These are phyloP conservation scores for Phytopythium kandeliae DNA, from an alignment of 352 stramenopile species.

Conservation along the genomic window DNA sequence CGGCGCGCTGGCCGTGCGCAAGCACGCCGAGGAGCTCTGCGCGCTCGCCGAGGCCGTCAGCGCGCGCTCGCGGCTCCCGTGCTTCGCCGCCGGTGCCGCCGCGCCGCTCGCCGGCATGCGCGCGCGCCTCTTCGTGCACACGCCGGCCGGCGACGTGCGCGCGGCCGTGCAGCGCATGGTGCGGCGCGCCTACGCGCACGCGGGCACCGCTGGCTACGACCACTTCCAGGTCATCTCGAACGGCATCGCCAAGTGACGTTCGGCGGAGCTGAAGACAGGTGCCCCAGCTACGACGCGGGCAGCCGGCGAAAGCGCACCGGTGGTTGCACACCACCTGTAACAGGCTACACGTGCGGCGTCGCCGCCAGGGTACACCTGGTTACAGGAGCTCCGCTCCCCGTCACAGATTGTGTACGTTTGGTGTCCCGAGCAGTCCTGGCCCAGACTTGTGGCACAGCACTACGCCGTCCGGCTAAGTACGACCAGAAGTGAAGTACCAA, in stretches of 20 bases:
- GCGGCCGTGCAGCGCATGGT: constrained; percentile 87
- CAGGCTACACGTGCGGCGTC: too few species aligned
- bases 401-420: too few species aligned
- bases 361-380: too few species aligned
- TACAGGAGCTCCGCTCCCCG: too few species aligned
- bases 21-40: constrained; percentile 93
- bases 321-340: too few species aligned
- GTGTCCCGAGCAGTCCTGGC: too few species aligned
- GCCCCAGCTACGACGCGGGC: background rate
- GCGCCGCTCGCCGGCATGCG: constrained; percentile 36
- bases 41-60: constrained; percentile 95
- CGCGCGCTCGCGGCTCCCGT: constrained; percentile 71
- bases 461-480: too few species aligned
- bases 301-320: too few species aligned
- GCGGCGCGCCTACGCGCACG: constrained; percentile 94
- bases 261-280: constrained; percentile 11
- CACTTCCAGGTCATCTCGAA: constrained; percentile 92
- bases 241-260: constrained; percentile 87
- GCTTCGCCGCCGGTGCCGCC: constrained; percentile 40
- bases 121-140: constrained; percentile 68
- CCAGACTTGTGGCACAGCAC: too few species aligned
- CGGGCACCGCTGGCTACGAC: constrained; percentile 95
- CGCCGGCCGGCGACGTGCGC: constrained; percentile 51
- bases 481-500: too few species aligned
- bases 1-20: constrained; percentile 89